These are phyloP conservation scores for Jacaranda copaia DNA, from an alignment of 257 asterid genomes.

Conservation along the genomic window DNA sequence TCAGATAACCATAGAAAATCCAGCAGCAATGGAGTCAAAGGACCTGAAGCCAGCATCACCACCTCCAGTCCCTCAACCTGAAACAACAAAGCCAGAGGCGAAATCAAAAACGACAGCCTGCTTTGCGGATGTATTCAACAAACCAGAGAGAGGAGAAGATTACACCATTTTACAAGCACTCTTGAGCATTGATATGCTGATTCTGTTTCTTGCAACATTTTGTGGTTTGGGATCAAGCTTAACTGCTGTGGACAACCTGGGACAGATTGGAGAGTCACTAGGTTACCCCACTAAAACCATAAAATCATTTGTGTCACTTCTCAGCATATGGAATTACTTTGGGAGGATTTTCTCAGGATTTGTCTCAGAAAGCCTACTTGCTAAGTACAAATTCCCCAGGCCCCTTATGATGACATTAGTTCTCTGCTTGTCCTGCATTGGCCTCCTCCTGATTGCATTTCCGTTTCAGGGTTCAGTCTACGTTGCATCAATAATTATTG, in stretches of 20 bases:
- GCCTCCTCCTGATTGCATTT: constrained; percentile 70
- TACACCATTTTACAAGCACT: constrained; percentile 75
- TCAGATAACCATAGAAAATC: constrained; percentile 33
- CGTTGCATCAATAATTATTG: constrained; percentile 65
- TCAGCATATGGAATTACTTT: constrained; percentile 83
- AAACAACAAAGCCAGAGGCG: background rate
- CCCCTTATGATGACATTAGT: constrained; percentile 78
- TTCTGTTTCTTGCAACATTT: constrained; percentile 67
- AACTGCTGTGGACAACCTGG: constrained; percentile 81
- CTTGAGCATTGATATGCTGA: constrained; percentile 65
- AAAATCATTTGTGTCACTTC: constrained; percentile 67
- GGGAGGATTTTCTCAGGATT: constrained; percentile 83
- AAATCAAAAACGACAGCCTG: constrained; percentile 26
- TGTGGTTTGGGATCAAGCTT: constrained; percentile 81
- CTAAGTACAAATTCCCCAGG: constrained; percentile 67
- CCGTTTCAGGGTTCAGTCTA: constrained; percentile 74
- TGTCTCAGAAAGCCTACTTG: constrained; percentile 62
- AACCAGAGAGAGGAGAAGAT: constrained; percentile 80
- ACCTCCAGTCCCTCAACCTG: background rate
- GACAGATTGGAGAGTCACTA: constrained; percentile 77
- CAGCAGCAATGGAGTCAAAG: background rate
- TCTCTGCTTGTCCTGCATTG: constrained; percentile 64
- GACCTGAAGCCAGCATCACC: too few species aligned
- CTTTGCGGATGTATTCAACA: constrained; percentile 47
- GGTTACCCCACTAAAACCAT: constrained; percentile 76